Percentiles rank a stretch among this genome's conserved stretches.
phyloP scores from a whole-genome alignment of 2,329 filamentous ascomycete species.

The Aspergillus flavus region DNA sequence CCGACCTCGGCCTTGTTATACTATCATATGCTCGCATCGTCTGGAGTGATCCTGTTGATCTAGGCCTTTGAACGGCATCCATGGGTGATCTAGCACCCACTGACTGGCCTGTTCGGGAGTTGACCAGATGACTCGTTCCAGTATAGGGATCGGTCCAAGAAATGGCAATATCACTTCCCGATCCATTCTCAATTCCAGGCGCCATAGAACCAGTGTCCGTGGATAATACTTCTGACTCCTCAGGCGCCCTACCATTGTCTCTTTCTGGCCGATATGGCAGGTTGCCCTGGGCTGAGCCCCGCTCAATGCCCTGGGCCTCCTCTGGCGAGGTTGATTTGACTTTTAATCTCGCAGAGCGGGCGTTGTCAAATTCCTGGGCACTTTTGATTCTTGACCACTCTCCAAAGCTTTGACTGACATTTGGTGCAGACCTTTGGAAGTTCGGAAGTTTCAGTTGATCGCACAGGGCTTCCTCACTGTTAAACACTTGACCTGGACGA shows the following conservation, averaged over 20 bases:
- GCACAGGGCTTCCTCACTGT: conserved; percentile 29
- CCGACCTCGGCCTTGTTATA: conserved; percentile 22
- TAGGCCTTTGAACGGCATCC: conserved; percentile 16
- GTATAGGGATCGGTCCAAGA: conserved; percentile 66
- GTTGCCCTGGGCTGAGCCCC: background rate
- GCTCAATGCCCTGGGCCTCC: background rate
- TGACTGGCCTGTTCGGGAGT: conserved; percentile 40
- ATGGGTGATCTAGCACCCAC: conserved; percentile 16
- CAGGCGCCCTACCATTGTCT: conserved; percentile 5
- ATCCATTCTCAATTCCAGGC: background rate
- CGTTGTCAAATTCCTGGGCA: conserved; percentile 24
- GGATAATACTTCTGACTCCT: background rate
- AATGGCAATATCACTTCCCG: conserved; percentile 24
- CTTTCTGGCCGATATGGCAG: background rate
- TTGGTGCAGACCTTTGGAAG: conserved; percentile 20
- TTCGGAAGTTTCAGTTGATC: conserved; percentile 34
- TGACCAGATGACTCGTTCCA: conserved; percentile 35
- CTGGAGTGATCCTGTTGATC: conserved; percentile 20
- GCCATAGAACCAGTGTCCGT: background rate
- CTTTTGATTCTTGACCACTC: conserved; percentile 47
- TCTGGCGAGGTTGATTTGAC: background rate
- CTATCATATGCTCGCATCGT: conserved; percentile 8
- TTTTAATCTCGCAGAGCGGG: background rate
- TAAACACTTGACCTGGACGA: background rate
- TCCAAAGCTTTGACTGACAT: conserved; percentile 30